Evolutionary conservation across 768 basidiomycete species (phyloP), one percentile per base, ranked within the genome.

Genomic region (Clitopilus passeckerianus): DNA sequence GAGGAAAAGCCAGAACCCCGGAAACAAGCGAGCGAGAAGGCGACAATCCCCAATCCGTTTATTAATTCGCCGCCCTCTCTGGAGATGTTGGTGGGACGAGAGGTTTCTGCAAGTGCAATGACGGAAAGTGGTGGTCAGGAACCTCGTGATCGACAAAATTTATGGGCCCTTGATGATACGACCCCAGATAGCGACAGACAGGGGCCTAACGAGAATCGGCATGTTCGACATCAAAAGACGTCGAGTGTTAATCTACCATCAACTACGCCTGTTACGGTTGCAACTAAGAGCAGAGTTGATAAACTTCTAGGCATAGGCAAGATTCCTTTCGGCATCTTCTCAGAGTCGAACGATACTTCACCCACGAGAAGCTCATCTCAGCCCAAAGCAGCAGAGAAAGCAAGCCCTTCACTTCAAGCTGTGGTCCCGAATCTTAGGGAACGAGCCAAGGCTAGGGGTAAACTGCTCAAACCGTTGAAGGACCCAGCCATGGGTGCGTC

Each of bases 21-120:
- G 10, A 41, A 41, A 41, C 5, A 41, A 55, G 44, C 55, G 56
- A 41, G 56, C n/a, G 56, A 58, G 16, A 59, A 53, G 20, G 57
- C 61, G 10, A 60, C 62, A 27, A 58, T 59, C 41, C 63, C 67
- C 30, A 79, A 81, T 59, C 79, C 80, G 35, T 80, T 75, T 64
- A 78, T 81, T 66, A 80, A 81, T 64, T 77, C 75, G 7, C 72
- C 76, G 20, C 80, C 80, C 15, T 66, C 67, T 8, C 62, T 74
- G 57, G 68, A 70, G 16, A 70, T 71, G n/a, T 57, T 73, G 54
- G 60, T 67, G 37, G 56, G 53, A 57, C 57, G 18, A 35, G 60
- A 60, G 24, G 59, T 2, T 18, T 20, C 27, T 30, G 27, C 27
- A 30, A 30, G 7, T 30, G 27, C 46, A 59, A 43, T 37, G 50